Base-by-base conservation (phyloP, 2,329 filamentous ascomycete species). In the Neonectria ditissima region DNA sequence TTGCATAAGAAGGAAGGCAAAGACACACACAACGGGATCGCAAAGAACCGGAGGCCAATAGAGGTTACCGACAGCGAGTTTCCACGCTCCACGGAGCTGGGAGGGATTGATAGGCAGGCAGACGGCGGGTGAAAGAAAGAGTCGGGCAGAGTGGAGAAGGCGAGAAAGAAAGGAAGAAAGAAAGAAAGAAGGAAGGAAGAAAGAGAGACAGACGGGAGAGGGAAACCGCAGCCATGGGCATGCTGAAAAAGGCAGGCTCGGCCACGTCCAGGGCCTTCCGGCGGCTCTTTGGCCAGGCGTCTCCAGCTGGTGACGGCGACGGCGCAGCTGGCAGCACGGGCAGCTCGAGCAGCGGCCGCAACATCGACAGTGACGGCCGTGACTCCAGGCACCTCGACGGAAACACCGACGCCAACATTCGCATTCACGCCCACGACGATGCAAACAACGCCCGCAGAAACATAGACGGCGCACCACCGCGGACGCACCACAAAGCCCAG, bases 241-340 rank as follows among this genome's bases (percentile, higher is more conserved):
- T 74, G 48, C 56, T 76, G 55, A 77, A 70, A 62, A 70, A 70
- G 59, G 74, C 72, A 74, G 65, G 72, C 43, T 65, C 72, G 22
- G 63, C 60, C 52, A 70, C 63, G 13, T 63, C 63, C 32, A 74
- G 69, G 50, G 69, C 71, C 34, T 58, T 79, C 18, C 77, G 76
- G 20, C 73, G 69, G 59, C 67, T 77, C 56, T 74, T 79, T 63
- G 70, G 75, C 10, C 71, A 75, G 41, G 65, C 61, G 55, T 59
- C 67, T 67, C 68, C 72, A 72, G 67, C 66, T 71, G 73, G 43
- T 41, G 65, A 69, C 22, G 57, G 53, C 50, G 65, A 69, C 28
- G 62, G 55, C 48, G 55, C 55, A 66, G 63, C 60, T 50, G 65
- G 28, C 53, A 45, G 55, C 32, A 57, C 54, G 41, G 47, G 37